A percentile compares a stretch with the other conserved stretches of the same genome.
Conservation (phyloP, 2,329 filamentous ascomycete genomes). For the Emydomyces testavorans region DNA sequence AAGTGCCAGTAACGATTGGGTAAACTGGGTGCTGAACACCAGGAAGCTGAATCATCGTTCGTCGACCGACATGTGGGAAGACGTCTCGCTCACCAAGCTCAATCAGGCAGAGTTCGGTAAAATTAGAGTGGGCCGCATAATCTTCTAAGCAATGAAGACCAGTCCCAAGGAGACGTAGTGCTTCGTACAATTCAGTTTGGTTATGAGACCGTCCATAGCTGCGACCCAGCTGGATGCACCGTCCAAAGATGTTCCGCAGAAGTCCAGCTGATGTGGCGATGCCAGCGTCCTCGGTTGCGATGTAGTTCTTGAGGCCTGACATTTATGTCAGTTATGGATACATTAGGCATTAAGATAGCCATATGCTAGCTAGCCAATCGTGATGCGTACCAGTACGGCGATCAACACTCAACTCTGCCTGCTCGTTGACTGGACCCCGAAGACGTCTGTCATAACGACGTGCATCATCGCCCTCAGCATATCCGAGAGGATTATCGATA, state of each 20-base stretch:
- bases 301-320: slow-evolving; percentile 74
- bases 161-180: slow-evolving; percentile 73
- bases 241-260: slow-evolving; percentile 59
- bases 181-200: slow-evolving; percentile 74
- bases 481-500: slow-evolving; percentile 70
- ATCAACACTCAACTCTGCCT: slow-evolving; percentile 67
- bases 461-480: slow-evolving; percentile 80
- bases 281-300: slow-evolving; percentile 65
- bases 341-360: not conserved
- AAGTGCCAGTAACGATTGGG: slow-evolving; percentile 79
- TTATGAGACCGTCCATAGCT: slow-evolving; percentile 55
- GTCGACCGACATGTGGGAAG: slow-evolving; percentile 75
- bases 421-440: slow-evolving; percentile 69
- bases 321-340: not conserved
- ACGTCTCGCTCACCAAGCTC: slow-evolving; percentile 70
- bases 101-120: slow-evolving; percentile 74
- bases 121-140: slow-evolving; percentile 89
- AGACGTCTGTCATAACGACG: slow-evolving; percentile 69
- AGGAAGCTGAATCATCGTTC: slow-evolving; percentile 57
- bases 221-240: slow-evolving; percentile 69
- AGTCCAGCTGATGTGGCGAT: slow-evolving; percentile 75
- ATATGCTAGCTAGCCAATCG: too few species aligned
- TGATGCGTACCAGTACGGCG: slow-evolving; percentile 47
- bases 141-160: slow-evolving; percentile 86
- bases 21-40: slow-evolving; percentile 59